A percentile compares a stretch with the other conserved stretches of the same genome.
These are phyloP conservation scores for Epichloe baconii DNA, from an alignment of 2,329 filamentous ascomycete genomes.

Conservation along the genomic window DNA sequence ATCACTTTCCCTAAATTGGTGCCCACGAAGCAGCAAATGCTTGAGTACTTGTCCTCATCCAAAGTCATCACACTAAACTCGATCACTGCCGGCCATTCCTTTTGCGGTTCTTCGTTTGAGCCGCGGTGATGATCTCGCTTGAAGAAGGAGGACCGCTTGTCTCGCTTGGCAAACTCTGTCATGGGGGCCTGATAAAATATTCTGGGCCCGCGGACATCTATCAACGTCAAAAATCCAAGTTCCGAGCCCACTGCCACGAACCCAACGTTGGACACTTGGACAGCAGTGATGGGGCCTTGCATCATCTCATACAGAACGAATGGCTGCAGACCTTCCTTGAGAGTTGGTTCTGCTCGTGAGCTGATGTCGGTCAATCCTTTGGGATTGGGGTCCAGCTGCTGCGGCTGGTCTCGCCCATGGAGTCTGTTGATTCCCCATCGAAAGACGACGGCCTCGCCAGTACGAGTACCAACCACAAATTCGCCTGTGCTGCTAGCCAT, in stretches of 20 bases:
- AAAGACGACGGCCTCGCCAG: slow-evolving; percentile 79
- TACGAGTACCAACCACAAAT: slow-evolving; percentile 65
- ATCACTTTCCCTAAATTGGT: slow-evolving; percentile 73
- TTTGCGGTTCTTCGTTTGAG: slow-evolving; percentile 24
- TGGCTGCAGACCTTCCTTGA: slow-evolving; percentile 75
- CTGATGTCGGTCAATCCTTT: slow-evolving; percentile 65
- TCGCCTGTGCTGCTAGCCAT: slow-evolving; percentile 74
- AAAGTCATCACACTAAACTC: slow-evolving; percentile 91
- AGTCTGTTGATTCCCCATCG: slow-evolving; percentile 74
- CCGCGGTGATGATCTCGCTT: slow-evolving; percentile 23
- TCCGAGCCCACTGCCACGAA: slow-evolving; percentile 84
- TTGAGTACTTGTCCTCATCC: slow-evolving; percentile 91
- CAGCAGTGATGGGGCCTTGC: slow-evolving; percentile 64
- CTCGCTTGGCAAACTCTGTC: slow-evolving; percentile 60
- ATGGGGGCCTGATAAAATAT: slow-evolving; percentile 68
- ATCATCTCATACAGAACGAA: slow-evolving; percentile 71
- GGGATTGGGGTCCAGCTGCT: slow-evolving; percentile 42
- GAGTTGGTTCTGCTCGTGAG: slow-evolving; percentile 52
- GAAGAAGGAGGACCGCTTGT: slow-evolving; percentile 63
- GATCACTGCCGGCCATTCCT: slow-evolving; percentile 68
- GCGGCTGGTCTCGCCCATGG: slow-evolving; percentile 46
- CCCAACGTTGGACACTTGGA: slow-evolving; percentile 82
- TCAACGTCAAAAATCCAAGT: slow-evolving; percentile 63
- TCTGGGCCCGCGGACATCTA: slow-evolving; percentile 77
- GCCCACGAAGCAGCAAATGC: slow-evolving; percentile 82